Evolutionary conservation across 305 asterid genomes (phyloP), one percentile per base, ranked within the genome.

Genomic region (Solanum hybrid): DNA sequence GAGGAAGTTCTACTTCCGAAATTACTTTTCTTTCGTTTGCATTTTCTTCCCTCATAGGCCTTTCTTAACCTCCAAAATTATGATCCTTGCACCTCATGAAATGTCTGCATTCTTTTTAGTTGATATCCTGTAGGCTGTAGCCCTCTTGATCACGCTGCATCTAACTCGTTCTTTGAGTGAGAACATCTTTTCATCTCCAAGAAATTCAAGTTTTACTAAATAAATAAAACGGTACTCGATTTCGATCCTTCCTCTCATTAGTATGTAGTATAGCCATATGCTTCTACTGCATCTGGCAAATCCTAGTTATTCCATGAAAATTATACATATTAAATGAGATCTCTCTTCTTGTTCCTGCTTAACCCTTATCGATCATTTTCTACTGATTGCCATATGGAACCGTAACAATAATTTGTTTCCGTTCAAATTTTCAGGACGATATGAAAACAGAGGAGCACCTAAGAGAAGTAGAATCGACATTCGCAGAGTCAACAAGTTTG

Each of bases 361-460:
- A 81, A 81, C 35, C 38, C 37, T 81, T 16, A 10, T 42, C 37
- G 6, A 7, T 46, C 72, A 29, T 17, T 46, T 17, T 29, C 35
- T 82, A 82, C 73, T 84, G 42, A 51, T 5, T 69, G 4, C 29
- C 73, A 51, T 51, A 31, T 2, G 87, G 5, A 42, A 46, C 26
- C 10, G 71, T 56, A 14, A 42, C 34, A 51, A 51, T 20, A 84
- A 2, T 35, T 37, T 87, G 31, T n/a, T n/a, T 24, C 22, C 38
- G 1, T 46, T 86, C 36, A 40, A 86, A 73, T 20, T 13, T 22
- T 81, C 93, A 92, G 94, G 93, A 91, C 42, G 93, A 72, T 27
- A 89, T 91, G 94, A 90, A 89, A 32, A 90, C 85, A 35, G 93
- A 89, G 14, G 90, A 86, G 84, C 88, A 36, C 22, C 75, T 91